These are phyloP conservation scores for Xylariales sp. DNA, from an alignment of 2,329 filamentous ascomycete genomes.

Conservation along the genomic window DNA sequence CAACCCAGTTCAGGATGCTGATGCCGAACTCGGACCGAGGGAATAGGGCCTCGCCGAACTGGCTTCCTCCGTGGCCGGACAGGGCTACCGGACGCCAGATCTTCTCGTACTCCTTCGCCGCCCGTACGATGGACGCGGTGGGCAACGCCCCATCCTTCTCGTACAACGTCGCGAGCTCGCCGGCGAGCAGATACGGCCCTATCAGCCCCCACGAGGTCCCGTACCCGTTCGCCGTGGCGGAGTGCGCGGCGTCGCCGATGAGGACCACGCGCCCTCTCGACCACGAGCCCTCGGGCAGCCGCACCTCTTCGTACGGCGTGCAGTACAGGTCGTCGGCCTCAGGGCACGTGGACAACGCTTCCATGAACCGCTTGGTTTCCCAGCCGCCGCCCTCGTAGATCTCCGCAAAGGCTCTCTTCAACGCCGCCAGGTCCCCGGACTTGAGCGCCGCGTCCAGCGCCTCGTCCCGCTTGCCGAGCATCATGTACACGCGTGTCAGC, in stretches of 20 bases:
- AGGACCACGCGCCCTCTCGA: slow-evolving; percentile 55
- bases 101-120: slow-evolving; percentile 38
- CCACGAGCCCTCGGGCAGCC: slow-evolving; percentile 38
- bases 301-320: slow-evolving; percentile 56
- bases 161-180: slow-evolving; percentile 53
- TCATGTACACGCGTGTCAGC: slow-evolving; percentile 40
- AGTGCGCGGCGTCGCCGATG: slow-evolving; percentile 62
- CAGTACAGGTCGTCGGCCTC: slow-evolving; percentile 58
- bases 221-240: slow-evolving; percentile 59
- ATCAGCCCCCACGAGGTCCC: slow-evolving; percentile 58
- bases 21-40: slow-evolving; percentile 39
- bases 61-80: slow-evolving; percentile 34
- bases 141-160: slow-evolving; percentile 20
- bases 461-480: slow-evolving; percentile 17
- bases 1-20: slow-evolving; percentile 33
- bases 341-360: slow-evolving; percentile 47
- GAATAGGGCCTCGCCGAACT: slow-evolving; percentile 14
- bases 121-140: slow-evolving; percentile 22
- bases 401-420: slow-evolving; percentile 56
- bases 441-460: slow-evolving; percentile 28
- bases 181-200: slow-evolving; percentile 64
- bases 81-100: slow-evolving; percentile 41
- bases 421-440: slow-evolving; percentile 45
- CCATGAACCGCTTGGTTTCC: slow-evolving; percentile 54
- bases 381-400: slow-evolving; percentile 60